Conservation (phyloP, 2,329 filamentous ascomycete species). For the Ascochyta clinopodiicola region DNA sequence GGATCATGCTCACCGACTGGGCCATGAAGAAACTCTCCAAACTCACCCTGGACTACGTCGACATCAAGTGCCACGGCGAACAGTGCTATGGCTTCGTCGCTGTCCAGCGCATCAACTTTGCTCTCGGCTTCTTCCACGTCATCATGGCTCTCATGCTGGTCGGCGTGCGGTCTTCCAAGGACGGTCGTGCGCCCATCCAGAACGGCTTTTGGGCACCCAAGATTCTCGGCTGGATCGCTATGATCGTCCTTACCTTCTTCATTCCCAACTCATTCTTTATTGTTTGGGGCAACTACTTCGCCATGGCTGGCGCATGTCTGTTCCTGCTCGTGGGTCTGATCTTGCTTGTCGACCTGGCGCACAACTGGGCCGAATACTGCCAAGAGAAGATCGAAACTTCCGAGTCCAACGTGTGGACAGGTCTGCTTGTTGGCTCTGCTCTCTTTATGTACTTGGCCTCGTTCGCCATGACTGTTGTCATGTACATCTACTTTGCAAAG, state of each 20-base stretch:
- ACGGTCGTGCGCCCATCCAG: conserved; percentile 85
- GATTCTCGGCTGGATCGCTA: conserved; percentile 82
- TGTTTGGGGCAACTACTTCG: conserved; percentile 93
- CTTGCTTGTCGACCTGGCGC: conserved; percentile 90
- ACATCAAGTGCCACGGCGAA: conserved; percentile 86
- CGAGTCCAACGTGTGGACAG: conserved; percentile 84
- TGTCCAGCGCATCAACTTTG: conserved; percentile 97
- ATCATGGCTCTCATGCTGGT: conserved; percentile 83
- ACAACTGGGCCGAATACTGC: conserved; percentile 97
- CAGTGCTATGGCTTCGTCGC: conserved; percentile 95
- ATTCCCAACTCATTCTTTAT: conserved; percentile 96
- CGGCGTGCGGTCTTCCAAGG: conserved; percentile 85
- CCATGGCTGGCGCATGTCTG: conserved; percentile 85
- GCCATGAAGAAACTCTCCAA: conserved; percentile 94
- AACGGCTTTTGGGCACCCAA: conserved; percentile 99
- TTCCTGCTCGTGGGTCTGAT: conserved; percentile 94
- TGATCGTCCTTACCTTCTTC: conserved; percentile 91
- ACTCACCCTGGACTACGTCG: conserved; percentile 92
- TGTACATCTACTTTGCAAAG: conserved; percentile 94
- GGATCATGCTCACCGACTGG: conserved; percentile 99
- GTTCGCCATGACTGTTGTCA: conserved; percentile 91
- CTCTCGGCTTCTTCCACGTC: conserved; percentile 91
- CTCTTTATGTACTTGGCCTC: conserved; percentile 92
- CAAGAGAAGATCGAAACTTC: conserved; percentile 89
- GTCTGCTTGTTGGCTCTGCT: conserved; percentile 87